Base-by-base conservation (phyloP, 108 stramenopile genomes). In the Skeletonema potamos region DNA sequence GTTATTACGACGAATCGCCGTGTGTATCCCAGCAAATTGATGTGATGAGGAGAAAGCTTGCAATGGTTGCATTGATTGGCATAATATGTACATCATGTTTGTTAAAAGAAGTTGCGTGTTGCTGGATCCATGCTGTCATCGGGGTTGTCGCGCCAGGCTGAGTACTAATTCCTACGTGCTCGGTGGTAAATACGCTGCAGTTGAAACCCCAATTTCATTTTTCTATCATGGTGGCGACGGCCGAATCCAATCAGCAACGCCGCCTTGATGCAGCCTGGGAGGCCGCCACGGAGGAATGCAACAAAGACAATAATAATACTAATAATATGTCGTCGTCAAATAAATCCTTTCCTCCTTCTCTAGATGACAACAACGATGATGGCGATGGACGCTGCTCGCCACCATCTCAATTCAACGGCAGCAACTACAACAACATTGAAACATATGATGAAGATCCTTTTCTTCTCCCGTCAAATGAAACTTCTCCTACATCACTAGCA, bases 201-300 rank as follows among this genome's bases (percentile, higher is more conserved):
- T n/a, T n/a, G n/a, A n/a, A n/a, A n/a, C n/a, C n/a, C n/a, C n/a
- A n/a, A n/a, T n/a, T n/a, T n/a, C n/a, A 34, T 34, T 34, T 34
- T 34, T 34, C 34, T 34, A 13, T 13, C 37, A 39, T 13, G 46
- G 46, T 6, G 46, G 34, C 4, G 6, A 34, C 4, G 34, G 17
- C 20, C 46, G 20, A 24, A 22, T 48, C 46, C 2, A 48, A 17
- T 1, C 46, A 48, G 46, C 46, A 8, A n/a, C n/a, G n/a, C 46
- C 61, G 68, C 30, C 60, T 69, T 22, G 59, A 60, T 9, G 66
- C 58, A 30, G 66, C 66, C 15, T 67, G 62, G 62, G 62, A 37
- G 24, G 37, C 33, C 27, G 59, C 32, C 18, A 10, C 22, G n/a
- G 10, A 27, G 18, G 56, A 58, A 28, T 18, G 0, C 33, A 55